Conservation (phyloP, 1,139 yeast genomes). For the Debaryomyces subglobosus region DNA sequence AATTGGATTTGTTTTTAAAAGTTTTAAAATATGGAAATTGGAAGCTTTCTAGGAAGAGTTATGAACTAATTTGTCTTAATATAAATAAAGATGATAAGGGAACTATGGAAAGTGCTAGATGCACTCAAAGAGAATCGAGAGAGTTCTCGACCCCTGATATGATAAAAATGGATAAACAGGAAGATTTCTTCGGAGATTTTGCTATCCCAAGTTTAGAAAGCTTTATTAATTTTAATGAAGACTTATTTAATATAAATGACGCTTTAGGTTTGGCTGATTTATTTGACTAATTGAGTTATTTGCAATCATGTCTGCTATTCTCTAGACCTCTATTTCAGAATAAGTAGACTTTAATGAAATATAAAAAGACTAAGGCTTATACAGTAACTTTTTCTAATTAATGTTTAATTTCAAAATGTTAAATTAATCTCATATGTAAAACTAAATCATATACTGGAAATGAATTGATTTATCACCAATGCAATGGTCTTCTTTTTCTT, state of each 20-base stretch:
- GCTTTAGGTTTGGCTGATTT: background rate
- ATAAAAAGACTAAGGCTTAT: no score
- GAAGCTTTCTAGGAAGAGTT: background rate
- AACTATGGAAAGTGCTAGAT: background rate
- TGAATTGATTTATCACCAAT: conserved; percentile 2
- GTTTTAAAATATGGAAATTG: conserved; percentile 21
- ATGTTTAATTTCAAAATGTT: background rate
- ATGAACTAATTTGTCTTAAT: background rate
- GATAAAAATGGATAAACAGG: background rate
- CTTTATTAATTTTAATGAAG: conserved; percentile 4
- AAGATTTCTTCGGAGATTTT: conserved; percentile 2
- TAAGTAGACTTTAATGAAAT: no score
- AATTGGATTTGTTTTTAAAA: conserved; percentile 42
- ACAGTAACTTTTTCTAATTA: no score
- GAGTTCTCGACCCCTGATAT: background rate
- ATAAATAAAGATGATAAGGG: background rate
- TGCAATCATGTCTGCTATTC: no score
- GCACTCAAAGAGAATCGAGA: background rate
- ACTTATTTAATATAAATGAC: conserved; percentile 1
- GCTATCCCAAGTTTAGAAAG: conserved; percentile 2
- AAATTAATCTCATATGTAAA: background rate
- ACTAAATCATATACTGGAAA: conserved; percentile 3
- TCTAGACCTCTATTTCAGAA: no score
- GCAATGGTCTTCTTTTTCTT: background rate
- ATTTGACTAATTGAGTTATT: background rate